phyloP scores from a whole-genome alignment of 2,329 filamentous ascomycete genomes.

The Aspergillus quadricinctus region DNA sequence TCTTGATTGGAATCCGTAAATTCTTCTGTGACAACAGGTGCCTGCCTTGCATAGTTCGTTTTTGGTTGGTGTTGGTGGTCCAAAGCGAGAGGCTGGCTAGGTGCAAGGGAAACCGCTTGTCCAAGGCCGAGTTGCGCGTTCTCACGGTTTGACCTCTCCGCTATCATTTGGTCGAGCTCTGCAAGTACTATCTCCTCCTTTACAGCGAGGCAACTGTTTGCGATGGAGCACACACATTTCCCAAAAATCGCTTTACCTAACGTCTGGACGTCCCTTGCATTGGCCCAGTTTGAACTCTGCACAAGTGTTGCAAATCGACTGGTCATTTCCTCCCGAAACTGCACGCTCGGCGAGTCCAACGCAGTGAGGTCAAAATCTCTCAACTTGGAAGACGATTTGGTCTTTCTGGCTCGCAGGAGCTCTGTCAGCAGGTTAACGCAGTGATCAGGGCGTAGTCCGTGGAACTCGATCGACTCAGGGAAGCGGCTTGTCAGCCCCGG shows the following conservation, averaged over 20 bases:
- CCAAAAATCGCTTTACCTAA: constrained; percentile 51
- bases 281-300: constrained; percentile 54
- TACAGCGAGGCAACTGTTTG: constrained; percentile 1
- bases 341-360: constrained; percentile 18
- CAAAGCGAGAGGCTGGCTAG: not conserved
- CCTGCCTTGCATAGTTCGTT: not conserved
- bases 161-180: constrained; percentile 5
- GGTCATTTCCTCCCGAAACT: constrained; percentile 12
- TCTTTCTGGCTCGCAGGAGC: constrained; percentile 27
- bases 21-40: not conserved
- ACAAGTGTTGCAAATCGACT: constrained; percentile 41
- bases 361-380: constrained; percentile 24
- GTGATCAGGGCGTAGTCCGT: constrained; percentile 38
- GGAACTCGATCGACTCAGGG: constrained; percentile 57
- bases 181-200: constrained; percentile 7
- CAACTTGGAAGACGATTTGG: constrained; percentile 12
- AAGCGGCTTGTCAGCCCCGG: constrained; percentile 63
- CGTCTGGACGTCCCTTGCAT: constrained; percentile 58
- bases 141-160: not conserved
- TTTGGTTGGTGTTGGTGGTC: not conserved
- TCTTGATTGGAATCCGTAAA: not conserved
- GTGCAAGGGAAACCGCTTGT: not conserved
- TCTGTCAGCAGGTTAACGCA: constrained; percentile 46
- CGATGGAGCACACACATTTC: constrained; percentile 12
- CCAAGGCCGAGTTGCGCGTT: not conserved